Percentiles rank a stretch among this genome's conserved stretches.
Conservation (phyloP, 805 yeast genomes). For the Starmerella sirachaensis region DNA sequence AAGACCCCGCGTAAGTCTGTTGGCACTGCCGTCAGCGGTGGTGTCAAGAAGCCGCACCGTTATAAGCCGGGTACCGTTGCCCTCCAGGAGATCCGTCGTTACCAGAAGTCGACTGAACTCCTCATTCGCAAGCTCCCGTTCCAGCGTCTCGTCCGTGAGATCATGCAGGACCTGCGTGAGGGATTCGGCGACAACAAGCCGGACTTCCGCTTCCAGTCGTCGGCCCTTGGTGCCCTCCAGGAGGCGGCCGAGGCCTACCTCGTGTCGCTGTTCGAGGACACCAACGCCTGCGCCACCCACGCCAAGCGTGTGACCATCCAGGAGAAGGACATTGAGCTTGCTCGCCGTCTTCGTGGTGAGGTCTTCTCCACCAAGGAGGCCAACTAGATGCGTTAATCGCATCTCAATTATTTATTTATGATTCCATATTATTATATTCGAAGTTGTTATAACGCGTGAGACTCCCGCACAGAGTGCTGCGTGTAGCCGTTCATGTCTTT, state of each 20-base stretch:
- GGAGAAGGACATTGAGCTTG: slow-evolving; percentile 82
- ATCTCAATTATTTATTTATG: slow-evolving; percentile 5
- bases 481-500: not conserved
- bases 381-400: slow-evolving; percentile 5
- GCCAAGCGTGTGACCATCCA: slow-evolving; percentile 90
- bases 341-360: slow-evolving; percentile 35
- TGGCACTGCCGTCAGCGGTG: slow-evolving; percentile 60
- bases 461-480: not conserved
- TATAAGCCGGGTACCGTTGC: slow-evolving; percentile 94
- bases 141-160: slow-evolving; percentile 84
- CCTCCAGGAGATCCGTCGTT: slow-evolving; percentile 82
- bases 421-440: not conserved
- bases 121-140: slow-evolving; percentile 80
- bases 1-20: slow-evolving; percentile 87
- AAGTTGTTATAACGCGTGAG: not conserved
- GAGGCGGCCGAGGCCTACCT: slow-evolving; percentile 85
- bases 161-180: slow-evolving; percentile 77
- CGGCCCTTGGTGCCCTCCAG: slow-evolving; percentile 83
- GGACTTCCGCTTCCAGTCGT: slow-evolving; percentile 67
- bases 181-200: slow-evolving; percentile 29
- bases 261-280: slow-evolving; percentile 76
- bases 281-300: slow-evolving; percentile 84
- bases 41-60: slow-evolving; percentile 88
- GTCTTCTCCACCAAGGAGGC: slow-evolving; percentile 20
- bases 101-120: slow-evolving; percentile 80